A percentile compares a stretch with the other conserved stretches of the same genome.
Conservation (phyloP, 495 filamentous ascomycete species). For the Xylaria intraflava region DNA sequence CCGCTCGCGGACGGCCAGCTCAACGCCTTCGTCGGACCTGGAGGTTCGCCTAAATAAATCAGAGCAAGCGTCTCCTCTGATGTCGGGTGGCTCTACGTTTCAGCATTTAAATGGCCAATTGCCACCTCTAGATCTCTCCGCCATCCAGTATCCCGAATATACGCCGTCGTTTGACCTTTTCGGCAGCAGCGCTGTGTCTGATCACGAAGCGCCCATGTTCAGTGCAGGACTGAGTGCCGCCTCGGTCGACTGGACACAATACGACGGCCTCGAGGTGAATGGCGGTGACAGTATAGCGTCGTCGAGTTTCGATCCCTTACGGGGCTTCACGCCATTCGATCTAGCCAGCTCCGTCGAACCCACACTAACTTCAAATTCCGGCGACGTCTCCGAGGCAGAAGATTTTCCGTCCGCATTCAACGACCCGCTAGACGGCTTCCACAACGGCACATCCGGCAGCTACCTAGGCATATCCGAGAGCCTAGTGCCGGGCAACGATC, state of each 20-base stretch:
- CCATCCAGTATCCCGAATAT: conserved; percentile 49
- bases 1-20: conserved; percentile 24
- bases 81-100: conserved; percentile 46
- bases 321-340: conserved; percentile 58
- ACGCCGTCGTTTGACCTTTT: conserved; percentile 46
- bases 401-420: conserved; percentile 54
- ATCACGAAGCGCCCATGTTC: conserved; percentile 59
- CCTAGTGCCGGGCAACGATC: conserved; percentile 47
- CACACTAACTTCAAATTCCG: conserved; percentile 64
- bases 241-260: conserved; percentile 69
- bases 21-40: conserved; percentile 41
- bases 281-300: conserved; percentile 49
- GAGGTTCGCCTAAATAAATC: conserved; percentile 55
- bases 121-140: conserved; percentile 59
- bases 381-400: conserved; percentile 68
- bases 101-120: conserved; percentile 55
- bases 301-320: conserved; percentile 60
- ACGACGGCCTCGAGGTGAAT: conserved; percentile 54
- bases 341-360: conserved; percentile 52
- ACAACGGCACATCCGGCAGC: conserved; percentile 42
- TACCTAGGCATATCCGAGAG: conserved; percentile 46
- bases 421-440: conserved; percentile 46
- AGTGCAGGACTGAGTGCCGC: conserved; percentile 58
- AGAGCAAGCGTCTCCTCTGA: conserved; percentile 64
- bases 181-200: conserved; percentile 44